A percentile compares a stretch with the other conserved stretches of the same genome.
These are phyloP conservation scores for Boechera divaricarpa DNA, from an alignment of 345 rosid genomes.

Conservation along the genomic window DNA sequence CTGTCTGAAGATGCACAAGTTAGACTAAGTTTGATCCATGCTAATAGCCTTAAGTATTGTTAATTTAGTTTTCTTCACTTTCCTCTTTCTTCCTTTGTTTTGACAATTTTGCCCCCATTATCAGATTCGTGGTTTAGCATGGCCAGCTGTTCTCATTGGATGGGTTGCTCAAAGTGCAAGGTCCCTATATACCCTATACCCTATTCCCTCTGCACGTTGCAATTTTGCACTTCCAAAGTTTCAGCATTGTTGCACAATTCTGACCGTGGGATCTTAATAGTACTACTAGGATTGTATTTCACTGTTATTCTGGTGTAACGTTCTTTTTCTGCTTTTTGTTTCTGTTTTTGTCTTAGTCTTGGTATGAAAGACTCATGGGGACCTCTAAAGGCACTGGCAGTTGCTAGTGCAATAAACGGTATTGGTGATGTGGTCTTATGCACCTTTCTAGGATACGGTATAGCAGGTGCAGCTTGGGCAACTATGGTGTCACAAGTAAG, in stretches of 20 bases:
- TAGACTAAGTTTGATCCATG: background rate
- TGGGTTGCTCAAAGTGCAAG: conserved; percentile 99
- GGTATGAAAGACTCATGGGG: conserved; percentile 99
- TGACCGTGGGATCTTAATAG: conserved; percentile 1
- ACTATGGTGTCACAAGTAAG: conserved; percentile 92
- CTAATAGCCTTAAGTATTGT: conserved; percentile 3
- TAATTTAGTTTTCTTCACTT: conserved; percentile 3
- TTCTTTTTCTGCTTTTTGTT: background rate
- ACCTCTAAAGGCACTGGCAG: conserved; percentile 84
- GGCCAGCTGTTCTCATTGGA: conserved; percentile 90
- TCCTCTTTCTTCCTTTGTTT: conserved; percentile 17
- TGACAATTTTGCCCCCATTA: conserved; percentile 3
- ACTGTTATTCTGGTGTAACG: conserved; percentile 21
- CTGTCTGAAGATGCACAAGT: background rate
- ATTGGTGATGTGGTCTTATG: conserved; percentile 80
- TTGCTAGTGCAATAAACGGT: conserved; percentile 75
- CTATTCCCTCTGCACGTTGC: conserved; percentile 9
- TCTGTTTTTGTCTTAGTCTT: conserved; percentile 55
- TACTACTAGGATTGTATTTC: background rate
- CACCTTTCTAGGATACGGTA: conserved; percentile 76
- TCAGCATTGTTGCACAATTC: conserved; percentile 5
- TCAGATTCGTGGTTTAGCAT: conserved; percentile 92
- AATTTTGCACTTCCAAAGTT: conserved; percentile 5
- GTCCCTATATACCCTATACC: conserved; percentile 47
- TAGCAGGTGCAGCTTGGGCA: conserved; percentile 98